Evolutionary conservation across 352 stramenopile species (phyloP), one percentile per base, ranked within the genome.

Genomic region (Globisporangium cystogenes): DNA sequence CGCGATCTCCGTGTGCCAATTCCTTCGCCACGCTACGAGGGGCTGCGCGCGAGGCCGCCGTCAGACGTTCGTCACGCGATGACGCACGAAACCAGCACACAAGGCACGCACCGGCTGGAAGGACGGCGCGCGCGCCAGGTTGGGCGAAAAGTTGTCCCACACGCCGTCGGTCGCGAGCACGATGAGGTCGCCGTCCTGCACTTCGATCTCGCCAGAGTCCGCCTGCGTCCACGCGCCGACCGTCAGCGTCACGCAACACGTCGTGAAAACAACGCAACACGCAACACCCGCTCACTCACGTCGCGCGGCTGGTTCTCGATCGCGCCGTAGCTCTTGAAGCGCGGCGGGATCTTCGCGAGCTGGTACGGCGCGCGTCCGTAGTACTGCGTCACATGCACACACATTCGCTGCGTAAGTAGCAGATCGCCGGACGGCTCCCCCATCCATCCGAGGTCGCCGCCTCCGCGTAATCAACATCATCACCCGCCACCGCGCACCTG

Each of bases 151-250:
- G 59, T 91, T 91, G 62, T 91, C 81, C 81, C 81, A 91, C 20
- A 91, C 79, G 24, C 81, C 81, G 62, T 91, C 81, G 7, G 81
- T 90, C n/a, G 81, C 81, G 8, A 90, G 62, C 27, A 91, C 78
- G 36, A 91, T 77, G 47, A 91, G 60, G 54, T 91, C 81, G 61
- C 81, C 81, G 45, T 80, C 72, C 37, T 90, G 58, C n/a, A 91
- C 69, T 27, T 83, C 71, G 18, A 91, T 67, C 33, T 86, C 76
- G 7, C 81, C 76, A 20, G 72, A 86, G 49, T 89, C 76, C 27
- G 78, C 76, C 81, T 91, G 44, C 18, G 63, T 6, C 20, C 31
- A 37, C 27, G 26, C 20, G 33, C 18, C 24, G 15, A 48, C 11
- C 33, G 49, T n/a, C 21, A 56, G 29, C 33, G 1, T 16, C 18